phyloP scores from a whole-genome alignment of 1,284 basidiomycete genomes.

The Sparassis latifolia region DNA sequence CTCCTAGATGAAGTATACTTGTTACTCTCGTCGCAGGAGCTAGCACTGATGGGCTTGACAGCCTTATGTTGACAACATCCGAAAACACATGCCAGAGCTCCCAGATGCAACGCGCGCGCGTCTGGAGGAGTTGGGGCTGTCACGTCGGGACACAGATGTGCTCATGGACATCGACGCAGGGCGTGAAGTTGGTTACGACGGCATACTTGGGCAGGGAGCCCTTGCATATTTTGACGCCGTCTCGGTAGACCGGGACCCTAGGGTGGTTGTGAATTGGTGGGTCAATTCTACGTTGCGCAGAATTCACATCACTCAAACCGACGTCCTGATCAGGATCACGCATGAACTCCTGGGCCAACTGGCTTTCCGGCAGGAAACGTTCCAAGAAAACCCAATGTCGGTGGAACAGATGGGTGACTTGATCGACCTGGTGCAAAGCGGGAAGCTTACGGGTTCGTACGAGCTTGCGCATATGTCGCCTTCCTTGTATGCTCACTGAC shows the following conservation, averaged over 20 bases:
- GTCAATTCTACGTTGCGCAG: constrained; percentile 13
- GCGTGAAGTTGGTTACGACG: constrained; percentile 56
- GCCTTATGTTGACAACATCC: constrained; percentile 55
- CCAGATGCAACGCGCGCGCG: constrained; percentile 63
- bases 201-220: constrained; percentile 43
- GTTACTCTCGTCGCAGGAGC: background rate
- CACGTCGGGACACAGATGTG: constrained; percentile 64
- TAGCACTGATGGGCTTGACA: constrained; percentile 23
- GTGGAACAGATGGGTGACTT: constrained; percentile 67
- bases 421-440: constrained; percentile 67
- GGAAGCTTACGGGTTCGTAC: constrained; percentile 58
- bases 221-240: constrained; percentile 76
- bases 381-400: constrained; percentile 58
- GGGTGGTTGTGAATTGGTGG: constrained; percentile 82
- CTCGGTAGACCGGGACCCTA: constrained; percentile 51
- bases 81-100: constrained; percentile 68
- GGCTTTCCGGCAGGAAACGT: constrained; percentile 49
- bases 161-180: constrained; percentile 70
- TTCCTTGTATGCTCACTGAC: too few species aligned
- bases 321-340: constrained; percentile 58
- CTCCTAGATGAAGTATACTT: constrained; percentile 51
- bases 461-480: background rate
- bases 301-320: background rate
- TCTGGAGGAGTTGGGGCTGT: constrained; percentile 48
- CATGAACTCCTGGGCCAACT: constrained; percentile 83